Evolutionary conservation across 169 alveolate genomes (phyloP).

Genomic region (Perkinsus olseni): DNA sequence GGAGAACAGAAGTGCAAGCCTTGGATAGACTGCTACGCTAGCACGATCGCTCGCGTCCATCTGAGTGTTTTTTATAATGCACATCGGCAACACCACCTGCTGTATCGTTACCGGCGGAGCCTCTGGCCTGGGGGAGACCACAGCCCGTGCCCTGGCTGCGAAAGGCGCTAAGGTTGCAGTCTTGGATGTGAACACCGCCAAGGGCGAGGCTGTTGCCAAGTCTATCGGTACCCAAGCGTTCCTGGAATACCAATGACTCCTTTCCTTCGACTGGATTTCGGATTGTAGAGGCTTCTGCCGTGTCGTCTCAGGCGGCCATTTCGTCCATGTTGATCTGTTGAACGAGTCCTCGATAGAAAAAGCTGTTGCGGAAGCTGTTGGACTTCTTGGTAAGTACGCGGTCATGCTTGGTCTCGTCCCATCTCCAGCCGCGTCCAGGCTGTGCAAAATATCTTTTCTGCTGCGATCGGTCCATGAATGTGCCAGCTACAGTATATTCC

Average conservation of each 20-base stretch:
- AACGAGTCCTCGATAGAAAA: conserved; percentile 43
- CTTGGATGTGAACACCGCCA: conserved; percentile 50
- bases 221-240: conserved; percentile 22
- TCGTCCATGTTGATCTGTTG: conserved; percentile 48
- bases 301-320: conserved; percentile 1
- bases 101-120: conserved; percentile 57
- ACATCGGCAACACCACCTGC: not conserved
- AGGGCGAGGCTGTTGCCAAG: conserved; percentile 25
- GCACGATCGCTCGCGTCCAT: too few species aligned
- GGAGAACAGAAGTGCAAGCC: too few species aligned
- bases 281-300: too few species aligned
- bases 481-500: too few species aligned
- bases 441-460: not conserved
- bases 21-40: too few species aligned
- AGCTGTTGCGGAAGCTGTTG: conserved; percentile 39
- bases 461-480: too few species aligned
- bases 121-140: conserved; percentile 59
- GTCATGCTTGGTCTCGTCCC: not conserved
- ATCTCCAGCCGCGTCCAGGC: not conserved
- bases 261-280: not conserved
- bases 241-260: not conserved
- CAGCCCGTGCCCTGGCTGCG: conserved; percentile 36
- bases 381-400: conserved; percentile 27
- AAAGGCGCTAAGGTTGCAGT: conserved; percentile 46
- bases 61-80: too few species aligned